phyloP scores from a whole-genome alignment of 768 basidiomycete genomes.

The Lentinula lateritia region DNA sequence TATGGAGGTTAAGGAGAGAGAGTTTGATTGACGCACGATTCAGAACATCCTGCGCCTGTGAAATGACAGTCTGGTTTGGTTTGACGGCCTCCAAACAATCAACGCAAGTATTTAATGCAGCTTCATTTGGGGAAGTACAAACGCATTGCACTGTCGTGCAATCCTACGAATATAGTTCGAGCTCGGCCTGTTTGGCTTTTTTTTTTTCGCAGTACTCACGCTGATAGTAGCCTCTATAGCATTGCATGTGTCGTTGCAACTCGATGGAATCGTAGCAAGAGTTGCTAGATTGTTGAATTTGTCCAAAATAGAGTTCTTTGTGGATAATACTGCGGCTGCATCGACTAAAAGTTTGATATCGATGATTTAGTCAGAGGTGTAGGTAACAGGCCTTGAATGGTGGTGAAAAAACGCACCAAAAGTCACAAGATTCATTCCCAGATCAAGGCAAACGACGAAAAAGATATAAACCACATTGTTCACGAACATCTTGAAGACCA shows the following conservation, averaged over 20 bases:
- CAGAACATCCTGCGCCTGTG: slow-evolving; percentile 4
- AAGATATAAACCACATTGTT: not conserved
- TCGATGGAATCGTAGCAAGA: slow-evolving; percentile 1
- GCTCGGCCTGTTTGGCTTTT: not conserved
- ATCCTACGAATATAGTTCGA: not conserved
- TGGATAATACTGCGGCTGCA: not conserved
- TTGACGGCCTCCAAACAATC: slow-evolving; percentile 6
- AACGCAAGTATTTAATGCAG: not conserved
- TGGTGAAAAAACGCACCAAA: not conserved
- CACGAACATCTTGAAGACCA: not conserved
- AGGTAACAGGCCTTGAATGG: not conserved
- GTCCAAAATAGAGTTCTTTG: not conserved
- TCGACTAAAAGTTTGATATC: not conserved
- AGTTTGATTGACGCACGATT: not conserved
- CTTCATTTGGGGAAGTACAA: not conserved
- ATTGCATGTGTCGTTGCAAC: slow-evolving; percentile 4
- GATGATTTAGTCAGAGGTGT: no score
- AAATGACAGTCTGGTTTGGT: not conserved
- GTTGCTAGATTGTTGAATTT: not conserved
- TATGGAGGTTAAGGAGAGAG: not conserved
- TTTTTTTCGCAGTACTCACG: not conserved
- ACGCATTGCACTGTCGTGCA: slow-evolving; percentile 3
- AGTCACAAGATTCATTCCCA: not conserved
- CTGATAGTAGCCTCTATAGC: not conserved
- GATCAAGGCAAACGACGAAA: not conserved